Base-by-base conservation (phyloP, 108 stramenopile species). In the Nitzschia inconspicua region DNA sequence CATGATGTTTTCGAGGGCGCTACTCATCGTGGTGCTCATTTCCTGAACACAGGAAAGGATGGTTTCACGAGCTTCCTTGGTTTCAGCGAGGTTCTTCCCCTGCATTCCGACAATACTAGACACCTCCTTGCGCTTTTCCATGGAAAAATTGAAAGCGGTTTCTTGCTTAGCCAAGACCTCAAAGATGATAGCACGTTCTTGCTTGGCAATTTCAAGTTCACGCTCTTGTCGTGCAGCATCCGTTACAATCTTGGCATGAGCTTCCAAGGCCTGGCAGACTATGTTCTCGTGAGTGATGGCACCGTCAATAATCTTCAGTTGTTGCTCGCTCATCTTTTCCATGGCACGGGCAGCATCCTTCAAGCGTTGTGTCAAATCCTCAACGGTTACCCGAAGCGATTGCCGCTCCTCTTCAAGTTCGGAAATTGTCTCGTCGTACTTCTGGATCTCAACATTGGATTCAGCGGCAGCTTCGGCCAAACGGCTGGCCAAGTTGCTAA, bases 271-370 rank as follows among this genome's bases (percentile, higher is more conserved):
- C 11, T 43, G 31, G 22, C 57, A 59, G 68, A 87, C 83, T 44
- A 66, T 73, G 23, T 53, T 40, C 44, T 87, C 85, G 43, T 91
- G 79, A 8, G 41, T 44, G 8, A 66, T 69, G 11, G 82, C 72
- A 8, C 79, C 72, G 26, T 68, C 63, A 24, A 89, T 63, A 36
- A 89, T 89, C 9, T 70, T 60, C 23, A 79, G 73, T 57, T 89
- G 88, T 50, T 93, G 77, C 2, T 57, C 37, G 3, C 76, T 60
- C 75, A 87, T 84, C 36, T 70, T 62, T 23, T 84, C 75, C 49
- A 92, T 57, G n/a, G 76, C 72, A 18, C 59, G 25, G 32, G 80
- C 80, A 7, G 88, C 83, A 23, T 56, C 57, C 3, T 30, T 57
- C 5, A 92, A 65, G 46, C 85, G 83, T 30, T 61, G 56, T 25